A percentile compares a stretch with the other conserved stretches of the same genome.
Conservation (phyloP, 805 yeast genomes). For the Starmerella apicola region DNA sequence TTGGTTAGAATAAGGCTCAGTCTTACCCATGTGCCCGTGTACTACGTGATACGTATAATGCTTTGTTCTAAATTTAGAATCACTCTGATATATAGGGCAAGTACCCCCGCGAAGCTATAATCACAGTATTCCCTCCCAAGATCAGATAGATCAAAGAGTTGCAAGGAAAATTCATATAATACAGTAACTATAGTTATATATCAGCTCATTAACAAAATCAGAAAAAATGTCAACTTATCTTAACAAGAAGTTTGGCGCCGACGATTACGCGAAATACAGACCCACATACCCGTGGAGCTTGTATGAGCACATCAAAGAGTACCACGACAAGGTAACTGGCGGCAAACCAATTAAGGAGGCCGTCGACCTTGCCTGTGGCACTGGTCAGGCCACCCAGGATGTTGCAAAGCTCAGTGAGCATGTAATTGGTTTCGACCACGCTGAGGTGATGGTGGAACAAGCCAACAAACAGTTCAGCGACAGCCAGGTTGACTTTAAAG, state of each 20-base stretch:
- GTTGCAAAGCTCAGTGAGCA: conserved; percentile 34
- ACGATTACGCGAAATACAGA: conserved; percentile 43
- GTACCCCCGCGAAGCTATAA: no score
- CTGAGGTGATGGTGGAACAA: conserved; percentile 41
- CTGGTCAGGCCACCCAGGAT: conserved; percentile 59
- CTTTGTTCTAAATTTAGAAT: no score
- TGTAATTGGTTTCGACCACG: conserved; percentile 53
- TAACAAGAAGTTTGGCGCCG: conserved; percentile 38
- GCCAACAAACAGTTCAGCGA: conserved; percentile 29
- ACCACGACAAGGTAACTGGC: conserved; percentile 13
- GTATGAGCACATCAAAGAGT: conserved; percentile 33
- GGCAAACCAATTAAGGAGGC: conserved; percentile 26
- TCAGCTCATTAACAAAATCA: no score
- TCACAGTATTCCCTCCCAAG: no score
- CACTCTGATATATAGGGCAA: no score
- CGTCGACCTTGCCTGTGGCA: conserved; percentile 69
- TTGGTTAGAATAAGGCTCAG: no score
- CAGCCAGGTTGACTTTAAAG: conserved; percentile 7
- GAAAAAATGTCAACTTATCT: conserved; percentile 68
- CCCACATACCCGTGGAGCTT: conserved; percentile 53
- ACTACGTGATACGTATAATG: no score
- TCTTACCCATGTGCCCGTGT: no score
- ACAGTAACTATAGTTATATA: no score
- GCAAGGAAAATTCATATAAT: no score
- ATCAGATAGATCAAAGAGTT: no score